phyloP scores from a whole-genome alignment of 495 filamentous ascomycete genomes.

The Penicillium verhagenii region DNA sequence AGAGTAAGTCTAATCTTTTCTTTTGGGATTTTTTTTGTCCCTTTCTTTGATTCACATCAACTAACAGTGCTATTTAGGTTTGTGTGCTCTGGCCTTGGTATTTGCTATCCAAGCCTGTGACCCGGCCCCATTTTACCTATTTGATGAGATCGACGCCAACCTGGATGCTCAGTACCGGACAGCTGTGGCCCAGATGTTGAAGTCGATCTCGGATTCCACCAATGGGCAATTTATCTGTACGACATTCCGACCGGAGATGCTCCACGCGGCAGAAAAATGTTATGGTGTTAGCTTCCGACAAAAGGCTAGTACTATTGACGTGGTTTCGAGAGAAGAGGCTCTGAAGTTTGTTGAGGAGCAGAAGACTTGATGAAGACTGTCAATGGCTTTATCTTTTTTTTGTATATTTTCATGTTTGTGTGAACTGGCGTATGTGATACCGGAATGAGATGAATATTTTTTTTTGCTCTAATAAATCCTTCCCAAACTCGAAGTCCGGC shows the following conservation, averaged over 20 bases:
- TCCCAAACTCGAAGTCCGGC: background rate
- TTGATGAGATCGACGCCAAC: conserved; percentile 99
- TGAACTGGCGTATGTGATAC: conserved; percentile 15
- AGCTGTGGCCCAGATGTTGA: conserved; percentile 83
- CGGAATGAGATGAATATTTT: background rate
- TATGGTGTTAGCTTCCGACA: conserved; percentile 94
- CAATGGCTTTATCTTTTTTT: conserved; percentile 13
- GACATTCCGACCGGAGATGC: conserved; percentile 96
- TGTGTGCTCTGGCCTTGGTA: conserved; percentile 92
- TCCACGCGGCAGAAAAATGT: conserved; percentile 93
- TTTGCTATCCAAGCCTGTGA: conserved; percentile 99
- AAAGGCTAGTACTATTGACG: conserved; percentile 90
- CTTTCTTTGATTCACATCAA: background rate
- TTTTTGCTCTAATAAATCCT: background rate
- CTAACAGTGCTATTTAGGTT: conserved; percentile 53
- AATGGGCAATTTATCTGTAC: conserved; percentile 80
- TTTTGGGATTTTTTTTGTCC: too few relatives aligned
- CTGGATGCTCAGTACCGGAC: conserved; percentile 97
- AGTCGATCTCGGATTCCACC: conserved; percentile 64
- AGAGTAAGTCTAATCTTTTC: too few relatives aligned
- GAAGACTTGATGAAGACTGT: conserved; percentile 37
- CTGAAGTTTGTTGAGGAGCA: conserved; percentile 90
- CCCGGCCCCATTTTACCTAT: conserved; percentile 97
- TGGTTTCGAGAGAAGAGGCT: conserved; percentile 82
- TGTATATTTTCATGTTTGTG: conserved; percentile 8